Evolutionary conservation across 2,329 filamentous ascomycete species (phyloP).

Genomic region (Blumeria graminis): DNA sequence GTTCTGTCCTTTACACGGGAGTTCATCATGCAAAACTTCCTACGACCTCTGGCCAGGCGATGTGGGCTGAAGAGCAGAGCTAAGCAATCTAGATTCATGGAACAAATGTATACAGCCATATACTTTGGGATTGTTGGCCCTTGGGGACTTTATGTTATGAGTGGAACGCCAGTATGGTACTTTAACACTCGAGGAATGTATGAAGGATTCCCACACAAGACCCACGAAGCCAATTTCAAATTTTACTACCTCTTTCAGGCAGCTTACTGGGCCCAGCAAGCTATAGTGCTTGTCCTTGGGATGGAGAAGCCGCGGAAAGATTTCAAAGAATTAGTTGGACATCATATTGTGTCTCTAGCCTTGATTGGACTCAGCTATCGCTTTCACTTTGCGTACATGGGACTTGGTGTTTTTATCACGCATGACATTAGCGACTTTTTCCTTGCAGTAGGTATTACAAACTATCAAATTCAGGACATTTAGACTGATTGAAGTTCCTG

Average conservation of each 20-base stretch:
- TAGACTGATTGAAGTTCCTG: neutral
- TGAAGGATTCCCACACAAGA: slow-evolving; percentile 61
- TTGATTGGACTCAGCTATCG: slow-evolving; percentile 75
- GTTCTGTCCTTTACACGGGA: slow-evolving; percentile 84
- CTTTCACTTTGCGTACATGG: slow-evolving; percentile 94
- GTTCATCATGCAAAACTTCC: slow-evolving; percentile 79
- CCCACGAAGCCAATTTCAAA: slow-evolving; percentile 64
- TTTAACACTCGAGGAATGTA: slow-evolving; percentile 87
- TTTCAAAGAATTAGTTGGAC: slow-evolving; percentile 75
- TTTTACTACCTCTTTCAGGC: slow-evolving; percentile 91
- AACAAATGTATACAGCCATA: slow-evolving; percentile 80
- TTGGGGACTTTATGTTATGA: slow-evolving; percentile 77
- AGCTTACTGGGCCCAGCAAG: slow-evolving; percentile 88
- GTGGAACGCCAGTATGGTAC: slow-evolving; percentile 76
- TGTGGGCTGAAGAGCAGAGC: slow-evolving; percentile 44
- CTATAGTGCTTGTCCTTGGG: slow-evolving; percentile 62
- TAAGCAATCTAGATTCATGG: slow-evolving; percentile 85
- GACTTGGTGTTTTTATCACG: slow-evolving; percentile 77
- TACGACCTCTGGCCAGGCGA: slow-evolving; percentile 49
- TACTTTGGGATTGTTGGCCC: slow-evolving; percentile 73
- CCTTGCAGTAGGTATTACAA: slow-evolving; percentile 42
- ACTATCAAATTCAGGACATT: neutral
- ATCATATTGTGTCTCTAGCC: slow-evolving; percentile 71
- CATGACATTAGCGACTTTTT: slow-evolving; percentile 93
- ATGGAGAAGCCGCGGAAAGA: slow-evolving; percentile 89